Conservation (phyloP, 2,329 filamentous ascomycete species). For the Sporothrix globosa region DNA sequence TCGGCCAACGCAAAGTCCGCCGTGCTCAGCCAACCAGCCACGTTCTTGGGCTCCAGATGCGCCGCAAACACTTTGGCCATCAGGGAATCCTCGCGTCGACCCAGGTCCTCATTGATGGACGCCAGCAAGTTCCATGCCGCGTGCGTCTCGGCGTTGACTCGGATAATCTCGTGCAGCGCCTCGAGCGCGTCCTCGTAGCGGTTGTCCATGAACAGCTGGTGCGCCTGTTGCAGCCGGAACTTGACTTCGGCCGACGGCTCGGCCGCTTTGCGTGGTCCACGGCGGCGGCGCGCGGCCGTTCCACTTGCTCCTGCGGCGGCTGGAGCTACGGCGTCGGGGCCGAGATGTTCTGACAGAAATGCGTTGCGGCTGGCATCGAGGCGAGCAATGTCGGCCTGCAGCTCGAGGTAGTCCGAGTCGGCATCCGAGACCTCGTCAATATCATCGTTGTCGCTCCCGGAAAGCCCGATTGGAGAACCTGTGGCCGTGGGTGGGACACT, state of each 20-base stretch:
- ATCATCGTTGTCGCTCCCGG: slow-evolving; percentile 31
- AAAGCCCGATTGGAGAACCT: background rate
- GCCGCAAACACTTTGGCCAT: slow-evolving; percentile 65
- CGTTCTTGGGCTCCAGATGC: slow-evolving; percentile 64
- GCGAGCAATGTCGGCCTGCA: slow-evolving; percentile 47
- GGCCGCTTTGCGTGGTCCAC: slow-evolving; percentile 61
- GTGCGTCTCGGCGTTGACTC: slow-evolving; percentile 68
- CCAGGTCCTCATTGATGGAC: slow-evolving; percentile 63
- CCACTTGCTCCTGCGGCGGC: slow-evolving; percentile 27
- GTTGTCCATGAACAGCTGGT: slow-evolving; percentile 65
- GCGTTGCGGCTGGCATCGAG: slow-evolving; percentile 45
- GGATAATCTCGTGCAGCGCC: slow-evolving; percentile 64
- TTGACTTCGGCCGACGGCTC: slow-evolving; percentile 75
- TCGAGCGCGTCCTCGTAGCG: slow-evolving; percentile 64
- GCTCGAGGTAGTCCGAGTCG: slow-evolving; percentile 49
- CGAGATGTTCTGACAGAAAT: slow-evolving; percentile 43
- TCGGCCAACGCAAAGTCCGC: slow-evolving; percentile 61
- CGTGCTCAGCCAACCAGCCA: slow-evolving; percentile 61
- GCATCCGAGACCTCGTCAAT: slow-evolving; percentile 43
- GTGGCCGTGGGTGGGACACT: background rate
- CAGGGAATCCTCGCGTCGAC: slow-evolving; percentile 60
- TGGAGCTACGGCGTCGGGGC: slow-evolving; percentile 11
- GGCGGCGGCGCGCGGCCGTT: slow-evolving; percentile 37
- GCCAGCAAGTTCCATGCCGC: slow-evolving; percentile 67
- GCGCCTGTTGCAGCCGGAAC: slow-evolving; percentile 66